phyloP scores from a whole-genome alignment of 2,329 filamentous ascomycete genomes.

The Phoma sp. region DNA sequence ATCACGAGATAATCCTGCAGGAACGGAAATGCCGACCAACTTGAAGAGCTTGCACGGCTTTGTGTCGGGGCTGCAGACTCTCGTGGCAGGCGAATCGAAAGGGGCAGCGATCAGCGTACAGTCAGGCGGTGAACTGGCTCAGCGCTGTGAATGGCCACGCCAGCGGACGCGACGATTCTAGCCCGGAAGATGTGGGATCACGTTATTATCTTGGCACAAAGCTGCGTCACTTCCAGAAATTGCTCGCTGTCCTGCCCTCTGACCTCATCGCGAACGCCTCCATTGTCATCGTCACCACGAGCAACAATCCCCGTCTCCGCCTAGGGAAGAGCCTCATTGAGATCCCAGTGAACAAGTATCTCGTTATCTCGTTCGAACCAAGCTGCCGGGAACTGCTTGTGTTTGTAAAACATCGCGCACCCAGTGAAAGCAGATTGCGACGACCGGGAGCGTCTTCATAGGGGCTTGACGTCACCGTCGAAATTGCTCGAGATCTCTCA shows the following conservation, averaged over 20 bases:
- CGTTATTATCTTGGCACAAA: slow-evolving; percentile 39
- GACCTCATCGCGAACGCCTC: slow-evolving; percentile 48
- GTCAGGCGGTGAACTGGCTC: slow-evolving; percentile 17
- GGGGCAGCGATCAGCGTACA: slow-evolving; percentile 31
- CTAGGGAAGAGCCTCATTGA: slow-evolving; percentile 38
- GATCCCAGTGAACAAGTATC: slow-evolving; percentile 23
- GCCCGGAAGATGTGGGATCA: slow-evolving; percentile 32
- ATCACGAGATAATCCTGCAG: slow-evolving; percentile 16
- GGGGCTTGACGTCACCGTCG: slow-evolving; percentile 42
- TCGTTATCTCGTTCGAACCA: slow-evolving; percentile 17
- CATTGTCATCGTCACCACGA: slow-evolving; percentile 43
- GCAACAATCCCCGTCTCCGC: slow-evolving; percentile 35
- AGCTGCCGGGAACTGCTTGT: slow-evolving; percentile 11
- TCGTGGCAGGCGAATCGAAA: slow-evolving; percentile 32
- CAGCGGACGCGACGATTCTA: slow-evolving; percentile 6
- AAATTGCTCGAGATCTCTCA: slow-evolving; percentile 28
- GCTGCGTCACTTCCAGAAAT: slow-evolving; percentile 44
- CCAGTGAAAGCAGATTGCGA: slow-evolving; percentile 21
- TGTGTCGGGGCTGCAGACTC: slow-evolving; percentile 17
- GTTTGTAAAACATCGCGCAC: slow-evolving; percentile 19
- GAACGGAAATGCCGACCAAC: slow-evolving; percentile 19
- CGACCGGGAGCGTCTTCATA: slow-evolving; percentile 28
- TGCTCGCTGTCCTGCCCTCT: slow-evolving; percentile 43
- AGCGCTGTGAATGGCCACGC: slow-evolving; percentile 3
- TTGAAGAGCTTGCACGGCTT: slow-evolving; percentile 12